Evolutionary conservation across 805 yeast species (phyloP).

Genomic region (Brettanomyces anomalus): DNA sequence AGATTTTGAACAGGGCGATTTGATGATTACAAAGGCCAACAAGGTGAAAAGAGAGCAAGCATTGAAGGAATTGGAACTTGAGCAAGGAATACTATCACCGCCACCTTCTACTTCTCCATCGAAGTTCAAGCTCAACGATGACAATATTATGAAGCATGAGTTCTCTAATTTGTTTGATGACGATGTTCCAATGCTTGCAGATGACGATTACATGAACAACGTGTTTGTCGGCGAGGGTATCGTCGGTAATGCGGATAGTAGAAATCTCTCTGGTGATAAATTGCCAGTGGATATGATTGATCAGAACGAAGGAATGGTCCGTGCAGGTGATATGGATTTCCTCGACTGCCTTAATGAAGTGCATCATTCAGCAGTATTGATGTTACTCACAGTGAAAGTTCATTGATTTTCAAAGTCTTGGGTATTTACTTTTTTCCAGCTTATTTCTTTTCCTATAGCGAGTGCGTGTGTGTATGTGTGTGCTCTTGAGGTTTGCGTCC

Average conservation of each 20-base stretch:
- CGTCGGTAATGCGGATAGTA: background rate
- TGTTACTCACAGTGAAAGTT: conserved; percentile 4
- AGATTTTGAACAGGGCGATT: conserved; percentile 3
- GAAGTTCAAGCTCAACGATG: conserved; percentile 20
- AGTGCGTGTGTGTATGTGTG: conserved; percentile 4
- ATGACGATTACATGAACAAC: background rate
- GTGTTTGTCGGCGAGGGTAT: background rate
- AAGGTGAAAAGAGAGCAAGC: conserved; percentile 12
- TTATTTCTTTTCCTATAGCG: no score
- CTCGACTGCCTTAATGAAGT: conserved; percentile 28
- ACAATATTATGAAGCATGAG: conserved; percentile 16
- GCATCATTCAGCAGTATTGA: conserved; percentile 35
- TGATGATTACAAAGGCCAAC: conserved; percentile 1
- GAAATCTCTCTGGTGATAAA: background rate
- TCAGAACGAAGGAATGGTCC: background rate
- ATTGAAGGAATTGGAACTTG: conserved; percentile 3
- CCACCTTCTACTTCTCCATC: conserved; percentile 25
- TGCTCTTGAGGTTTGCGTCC: background rate
- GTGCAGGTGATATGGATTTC: conserved; percentile 17
- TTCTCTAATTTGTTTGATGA: conserved; percentile 20
- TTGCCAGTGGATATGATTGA: background rate
- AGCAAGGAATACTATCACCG: conserved; percentile 15
- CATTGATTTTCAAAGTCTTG: no score
- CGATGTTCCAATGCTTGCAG: conserved; percentile 10
- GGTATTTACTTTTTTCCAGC: no score